These are phyloP conservation scores for Saturnispora ahearnii DNA, from an alignment of 805 yeast species.

Conservation along the genomic window DNA sequence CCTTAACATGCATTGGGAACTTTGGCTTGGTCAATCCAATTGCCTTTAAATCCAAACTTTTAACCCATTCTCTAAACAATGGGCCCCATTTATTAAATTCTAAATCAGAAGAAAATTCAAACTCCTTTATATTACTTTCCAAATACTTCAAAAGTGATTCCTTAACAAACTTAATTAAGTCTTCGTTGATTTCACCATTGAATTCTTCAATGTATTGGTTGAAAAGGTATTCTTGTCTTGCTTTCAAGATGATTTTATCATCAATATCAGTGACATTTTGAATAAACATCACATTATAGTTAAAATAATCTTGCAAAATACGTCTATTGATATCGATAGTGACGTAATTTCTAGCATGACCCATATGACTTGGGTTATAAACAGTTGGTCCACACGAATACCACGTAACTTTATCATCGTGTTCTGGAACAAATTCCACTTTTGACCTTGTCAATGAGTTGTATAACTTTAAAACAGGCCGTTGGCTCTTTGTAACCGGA, in stretches of 20 bases:
- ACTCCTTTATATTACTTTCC: conserved; percentile 43
- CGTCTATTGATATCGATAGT: conserved; percentile 90
- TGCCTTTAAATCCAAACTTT: conserved; percentile 39
- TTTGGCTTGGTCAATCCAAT: conserved; percentile 62
- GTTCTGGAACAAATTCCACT: conserved; percentile 65
- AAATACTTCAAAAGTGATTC: conserved; percentile 43
- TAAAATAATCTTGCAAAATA: conserved; percentile 81
- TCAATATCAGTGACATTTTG: conserved; percentile 99
- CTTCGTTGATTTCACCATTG: conserved; percentile 24
- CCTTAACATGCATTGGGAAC: conserved; percentile 72
- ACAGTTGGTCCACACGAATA: conserved; percentile 99
- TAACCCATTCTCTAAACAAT: conserved; percentile 19
- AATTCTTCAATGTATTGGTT: conserved; percentile 41
- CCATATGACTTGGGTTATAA: conserved; percentile 94
- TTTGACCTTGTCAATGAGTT: conserved; percentile 80
- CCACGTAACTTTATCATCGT: conserved; percentile 70
- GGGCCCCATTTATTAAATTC: conserved; percentile 20
- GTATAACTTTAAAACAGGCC: conserved; percentile 52
- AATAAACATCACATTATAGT: conserved; percentile 77
- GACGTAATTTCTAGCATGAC: conserved; percentile 96
- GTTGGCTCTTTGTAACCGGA: conserved; percentile 18
- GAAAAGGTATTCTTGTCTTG: conserved; percentile 80
- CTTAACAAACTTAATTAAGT: conserved; percentile 32
- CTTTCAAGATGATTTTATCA: conserved; percentile 91
- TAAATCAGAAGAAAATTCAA: conserved; percentile 30